Percentiles rank a stretch among this genome's conserved stretches.
Conservation (phyloP, 208 protist species). For the Wallacemonas collosoma region DNA sequence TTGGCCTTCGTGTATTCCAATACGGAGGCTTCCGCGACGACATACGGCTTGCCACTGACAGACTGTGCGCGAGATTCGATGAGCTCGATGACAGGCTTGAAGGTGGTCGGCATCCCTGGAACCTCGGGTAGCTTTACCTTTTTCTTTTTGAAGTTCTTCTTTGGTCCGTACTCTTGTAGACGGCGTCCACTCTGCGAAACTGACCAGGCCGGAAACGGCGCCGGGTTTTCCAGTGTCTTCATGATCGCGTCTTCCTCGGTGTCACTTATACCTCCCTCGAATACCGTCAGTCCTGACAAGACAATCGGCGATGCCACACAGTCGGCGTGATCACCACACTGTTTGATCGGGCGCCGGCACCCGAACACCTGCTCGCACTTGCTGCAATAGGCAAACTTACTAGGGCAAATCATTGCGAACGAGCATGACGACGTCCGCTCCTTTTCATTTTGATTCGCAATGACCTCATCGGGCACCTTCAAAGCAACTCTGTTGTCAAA, state of each 20-base stretch:
- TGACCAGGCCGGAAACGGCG: constrained; percentile 69
- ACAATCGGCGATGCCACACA: constrained; percentile 13
- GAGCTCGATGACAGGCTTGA: constrained; percentile 42
- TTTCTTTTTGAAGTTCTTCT: constrained; percentile 87
- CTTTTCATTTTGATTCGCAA: constrained; percentile 46
- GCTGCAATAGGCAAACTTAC: constrained; percentile 45
- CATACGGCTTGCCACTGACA: constrained; percentile 38
- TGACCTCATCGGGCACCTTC: constrained; percentile 33
- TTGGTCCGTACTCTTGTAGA: constrained; percentile 87
- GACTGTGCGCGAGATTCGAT: constrained; percentile 28
- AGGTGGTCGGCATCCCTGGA: constrained; percentile 51
- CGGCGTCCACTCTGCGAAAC: constrained; percentile 84
- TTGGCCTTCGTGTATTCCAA: constrained; percentile 69
- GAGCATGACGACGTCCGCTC: constrained; percentile 79
- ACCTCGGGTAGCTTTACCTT: constrained; percentile 67
- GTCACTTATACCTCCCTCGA: constrained; percentile 43
- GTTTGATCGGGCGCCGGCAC: constrained; percentile 21
- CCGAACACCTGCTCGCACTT: constrained; percentile 48
- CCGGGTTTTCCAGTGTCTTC: constrained; percentile 60
- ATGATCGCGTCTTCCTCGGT: constrained; percentile 55
- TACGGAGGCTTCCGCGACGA: constrained; percentile 65
- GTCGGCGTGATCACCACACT: constrained; percentile 49
- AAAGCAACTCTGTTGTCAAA: constrained; percentile 39
- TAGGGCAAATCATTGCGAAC: constrained; percentile 47
- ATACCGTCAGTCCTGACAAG: constrained; percentile 51